A percentile compares a stretch with the other conserved stretches of the same genome.
These are phyloP conservation scores for Hypholoma fasciculare DNA, from an alignment of 768 basidiomycete genomes.

Conservation along the genomic window DNA sequence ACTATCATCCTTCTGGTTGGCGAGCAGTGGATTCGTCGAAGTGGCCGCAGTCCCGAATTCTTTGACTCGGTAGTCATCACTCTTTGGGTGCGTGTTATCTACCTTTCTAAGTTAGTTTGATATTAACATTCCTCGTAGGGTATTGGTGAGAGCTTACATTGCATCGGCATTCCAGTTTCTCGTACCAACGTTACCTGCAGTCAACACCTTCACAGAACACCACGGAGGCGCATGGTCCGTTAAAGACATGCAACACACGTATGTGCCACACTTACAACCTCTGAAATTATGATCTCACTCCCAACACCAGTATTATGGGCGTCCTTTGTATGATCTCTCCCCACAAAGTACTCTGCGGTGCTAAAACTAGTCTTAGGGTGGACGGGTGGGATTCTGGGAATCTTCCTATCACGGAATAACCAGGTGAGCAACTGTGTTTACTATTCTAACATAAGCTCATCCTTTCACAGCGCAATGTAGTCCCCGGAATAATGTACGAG, in stretches of 20 bases:
- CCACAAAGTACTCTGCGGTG: background rate
- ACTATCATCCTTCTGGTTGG: constrained; percentile 76
- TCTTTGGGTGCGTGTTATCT: constrained; percentile 42
- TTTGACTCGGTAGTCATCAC: constrained; percentile 74
- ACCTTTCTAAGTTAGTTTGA: background rate
- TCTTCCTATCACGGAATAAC: constrained; percentile 77
- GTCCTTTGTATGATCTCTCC: constrained; percentile 56
- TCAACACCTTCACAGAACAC: constrained; percentile 95
- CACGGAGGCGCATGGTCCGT: constrained; percentile 79
- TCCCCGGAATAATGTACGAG: constrained; percentile 77
- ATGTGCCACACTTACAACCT: constrained; percentile 25
- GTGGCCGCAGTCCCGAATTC: constrained; percentile 77
- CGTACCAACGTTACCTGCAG: constrained; percentile 30
- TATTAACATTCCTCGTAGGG: constrained; percentile 38
- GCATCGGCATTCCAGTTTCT: background rate
- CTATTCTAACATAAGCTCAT: constrained; percentile 3
- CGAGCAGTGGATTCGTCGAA: constrained; percentile 73
- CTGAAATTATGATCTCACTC: background rate
- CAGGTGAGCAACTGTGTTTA: constrained; percentile 43
- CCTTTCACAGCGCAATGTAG: constrained; percentile 62
- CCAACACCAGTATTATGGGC: constrained; percentile 57
- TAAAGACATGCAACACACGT: constrained; percentile 97
- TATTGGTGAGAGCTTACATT: constrained; percentile 44
- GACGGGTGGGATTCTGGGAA: constrained; percentile 88
- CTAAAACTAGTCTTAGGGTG: constrained; percentile 59